These are phyloP conservation scores for Entomortierella lignicola DNA, from an alignment of 192 early-diverging fungal genomes.

Conservation along the genomic window DNA sequence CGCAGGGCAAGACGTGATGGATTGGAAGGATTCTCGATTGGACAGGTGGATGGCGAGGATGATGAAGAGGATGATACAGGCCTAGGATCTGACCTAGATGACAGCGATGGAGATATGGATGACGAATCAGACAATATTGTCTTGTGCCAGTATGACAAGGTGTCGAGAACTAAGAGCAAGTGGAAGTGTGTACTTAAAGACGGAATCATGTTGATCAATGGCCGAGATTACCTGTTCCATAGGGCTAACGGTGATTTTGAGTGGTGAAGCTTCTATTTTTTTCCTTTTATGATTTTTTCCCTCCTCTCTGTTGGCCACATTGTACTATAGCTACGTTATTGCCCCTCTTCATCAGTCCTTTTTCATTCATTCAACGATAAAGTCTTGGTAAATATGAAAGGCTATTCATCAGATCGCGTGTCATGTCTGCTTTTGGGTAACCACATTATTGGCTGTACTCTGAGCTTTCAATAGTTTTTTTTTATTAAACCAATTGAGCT, in stretches of 20 bases:
- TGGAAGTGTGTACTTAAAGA: slow-evolving; percentile 99
- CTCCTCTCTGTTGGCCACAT: not conserved
- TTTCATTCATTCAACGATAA: too few species aligned
- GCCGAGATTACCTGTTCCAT: slow-evolving; percentile 95
- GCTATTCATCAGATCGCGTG: too few species aligned
- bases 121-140: slow-evolving; percentile 50
- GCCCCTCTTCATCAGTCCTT: too few species aligned
- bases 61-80: slow-evolving; percentile 44
- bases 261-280: slow-evolving; percentile 72
- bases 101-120: slow-evolving; percentile 50
- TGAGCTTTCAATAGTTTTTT: too few species aligned
- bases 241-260: slow-evolving; percentile 97
- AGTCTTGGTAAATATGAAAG: too few species aligned
- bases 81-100: slow-evolving; percentile 51
- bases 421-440: too few species aligned
- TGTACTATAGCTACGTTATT: too few species aligned
- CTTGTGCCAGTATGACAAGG: slow-evolving; percentile 56
- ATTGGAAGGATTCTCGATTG: slow-evolving; percentile 21
- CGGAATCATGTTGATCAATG: slow-evolving; percentile 95
- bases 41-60: slow-evolving; percentile 34
- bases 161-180: slow-evolving; percentile 96
- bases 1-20: slow-evolving; percentile 37
- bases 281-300: not conserved
- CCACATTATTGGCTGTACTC: too few species aligned
- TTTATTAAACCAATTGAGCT: too few species aligned